Evolutionary conservation across 257 asterid species (phyloP), one percentile per base, ranked within the genome.

Genomic region (Ehretia macrophylla): DNA sequence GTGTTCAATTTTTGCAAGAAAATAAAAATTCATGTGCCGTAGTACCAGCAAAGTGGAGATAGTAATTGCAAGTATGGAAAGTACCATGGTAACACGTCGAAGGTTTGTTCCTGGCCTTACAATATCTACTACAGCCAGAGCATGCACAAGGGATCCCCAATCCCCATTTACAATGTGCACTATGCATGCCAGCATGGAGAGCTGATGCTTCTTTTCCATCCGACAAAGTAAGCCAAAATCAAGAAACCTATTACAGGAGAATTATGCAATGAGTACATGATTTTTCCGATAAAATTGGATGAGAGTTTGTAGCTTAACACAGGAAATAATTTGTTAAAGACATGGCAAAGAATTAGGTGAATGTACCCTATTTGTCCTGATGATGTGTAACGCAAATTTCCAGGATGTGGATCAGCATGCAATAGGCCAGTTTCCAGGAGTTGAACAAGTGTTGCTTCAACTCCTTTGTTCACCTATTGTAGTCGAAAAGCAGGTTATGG

Each of bases 341-440:
- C 13, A 13, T 17, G 27, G 50, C 40, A 62, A 55, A 58, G 65
- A 72, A 68, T 44, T 22, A 63, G 66, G 71, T 23, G 10, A 63
- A 38, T 55, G 8, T 83, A 92, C 99, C 99, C 99, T 59, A 92
- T 74, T 74, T 81, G 83, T 68, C 90, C 92, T 40, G 95, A 72
- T 56, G 92, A 59, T 44, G 76, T 64, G 64, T 84, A 86, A 35
- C 97, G 86, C 75, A 92, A 55, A 74, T 92, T 92, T 72, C 99
- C 99, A 59, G 97, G 95, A 73, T 92, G 99, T 27, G 99, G 97
- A 72, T 92, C 99, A 60, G 96, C 99, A 72, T 92, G 99, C 82
- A 92, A 64, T 58, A 86, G 57, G 59, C 99, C 99, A 79, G 97
- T 92, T 64, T 92, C 99, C 51, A 92, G 95, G 72, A 92, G 96